Evolutionary conservation across 2,329 filamentous ascomycete species (phyloP), one percentile per base, ranked within the genome.

Genomic region (Chaetothyriales sp.): DNA sequence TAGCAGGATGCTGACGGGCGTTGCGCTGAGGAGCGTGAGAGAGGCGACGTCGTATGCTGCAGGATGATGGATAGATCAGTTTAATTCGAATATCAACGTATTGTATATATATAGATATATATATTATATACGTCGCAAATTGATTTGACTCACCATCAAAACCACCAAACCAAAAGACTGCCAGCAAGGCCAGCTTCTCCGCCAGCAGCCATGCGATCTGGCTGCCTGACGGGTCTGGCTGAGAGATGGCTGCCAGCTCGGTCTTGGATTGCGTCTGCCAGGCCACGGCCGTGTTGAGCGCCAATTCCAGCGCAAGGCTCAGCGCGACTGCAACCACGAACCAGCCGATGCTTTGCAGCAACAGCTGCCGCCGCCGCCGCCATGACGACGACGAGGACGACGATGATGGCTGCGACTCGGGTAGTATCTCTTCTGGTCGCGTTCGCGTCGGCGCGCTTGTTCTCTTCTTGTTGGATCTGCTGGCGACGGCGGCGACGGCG

Each of bases 1-100:
- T 25, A 94, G 73, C 44, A 95, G 79, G 63, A 84, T 85, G 55
- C 84, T 78, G 60, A 79, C 78, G 44, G 89, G 90, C 18, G 83
- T 77, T 66, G 87, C 81, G 50, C 83, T 81, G 43, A 95, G 71
- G 54, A 86, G 65, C 52, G 78, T 77, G 62, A 86, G 70, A 46
- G 78, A 74, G 9, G 76, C 77, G 48, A 84, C 71, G 64, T 86
- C 83, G 63, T 79, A 74, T 68, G 83, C 80, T 72, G 52, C 36
- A 19, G 18, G 6, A 46, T 3, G 10, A 10, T 28, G 9, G 25
- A 28, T 9, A 49, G 9, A 18, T 49, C 15, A 47, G 43, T 36
- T n/a, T n/a, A n/a, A n/a, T n/a, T n/a, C n/a, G 6, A 36, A 43
- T 18, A 18, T 19, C 18, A 3, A 48, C 3, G 20, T n/a, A 32